phyloP scores from a whole-genome alignment of 208 protist genomes.

The Crithidia acanthocephali region DNA sequence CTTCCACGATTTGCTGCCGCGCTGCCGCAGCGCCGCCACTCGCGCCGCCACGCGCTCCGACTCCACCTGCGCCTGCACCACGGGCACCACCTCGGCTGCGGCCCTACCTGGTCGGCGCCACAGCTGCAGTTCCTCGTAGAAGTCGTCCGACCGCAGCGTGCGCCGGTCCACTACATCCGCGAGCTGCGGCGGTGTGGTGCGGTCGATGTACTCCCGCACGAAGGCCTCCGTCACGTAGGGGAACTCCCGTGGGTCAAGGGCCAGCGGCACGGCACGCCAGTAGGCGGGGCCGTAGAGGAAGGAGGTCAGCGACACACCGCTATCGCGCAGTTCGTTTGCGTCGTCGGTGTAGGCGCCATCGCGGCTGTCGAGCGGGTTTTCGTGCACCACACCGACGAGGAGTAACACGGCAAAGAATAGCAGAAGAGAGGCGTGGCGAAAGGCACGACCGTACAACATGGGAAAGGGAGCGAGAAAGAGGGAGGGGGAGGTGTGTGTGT shows the following conservation, averaged over 20 bases:
- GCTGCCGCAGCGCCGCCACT: slow-evolving; percentile 7
- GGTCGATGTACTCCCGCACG: slow-evolving; percentile 12
- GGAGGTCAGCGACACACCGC: background rate
- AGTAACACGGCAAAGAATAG: slow-evolving; percentile 30
- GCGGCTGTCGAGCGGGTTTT: slow-evolving; percentile 14
- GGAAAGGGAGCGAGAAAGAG: background rate
- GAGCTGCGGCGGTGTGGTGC: slow-evolving; percentile 21
- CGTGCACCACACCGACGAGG: slow-evolving; percentile 14
- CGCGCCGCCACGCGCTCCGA: slow-evolving; percentile 19
- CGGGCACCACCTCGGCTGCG: slow-evolving; percentile 3
- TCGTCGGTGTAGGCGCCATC: slow-evolving; percentile 25
- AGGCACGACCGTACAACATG: slow-evolving; percentile 11
- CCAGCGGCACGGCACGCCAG: slow-evolving; percentile 17
- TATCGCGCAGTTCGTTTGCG: background rate
- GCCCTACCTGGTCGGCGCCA: slow-evolving; percentile 21
- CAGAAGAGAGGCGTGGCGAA: slow-evolving; percentile 30
- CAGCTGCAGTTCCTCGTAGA: slow-evolving; percentile 45
- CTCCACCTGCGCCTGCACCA: slow-evolving; percentile 7
- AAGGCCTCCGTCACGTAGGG: slow-evolving; percentile 19
- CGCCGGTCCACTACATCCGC: slow-evolving; percentile 29
- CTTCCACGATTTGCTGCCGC: slow-evolving; percentile 19
- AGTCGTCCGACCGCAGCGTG: slow-evolving; percentile 41
- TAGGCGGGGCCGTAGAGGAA: slow-evolving; percentile 10
- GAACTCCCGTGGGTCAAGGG: background rate
- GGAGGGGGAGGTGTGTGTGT: background rate